These are phyloP conservation scores for Candida vartiovaarae DNA, from an alignment of 805 yeast genomes.

Conservation along the genomic window DNA sequence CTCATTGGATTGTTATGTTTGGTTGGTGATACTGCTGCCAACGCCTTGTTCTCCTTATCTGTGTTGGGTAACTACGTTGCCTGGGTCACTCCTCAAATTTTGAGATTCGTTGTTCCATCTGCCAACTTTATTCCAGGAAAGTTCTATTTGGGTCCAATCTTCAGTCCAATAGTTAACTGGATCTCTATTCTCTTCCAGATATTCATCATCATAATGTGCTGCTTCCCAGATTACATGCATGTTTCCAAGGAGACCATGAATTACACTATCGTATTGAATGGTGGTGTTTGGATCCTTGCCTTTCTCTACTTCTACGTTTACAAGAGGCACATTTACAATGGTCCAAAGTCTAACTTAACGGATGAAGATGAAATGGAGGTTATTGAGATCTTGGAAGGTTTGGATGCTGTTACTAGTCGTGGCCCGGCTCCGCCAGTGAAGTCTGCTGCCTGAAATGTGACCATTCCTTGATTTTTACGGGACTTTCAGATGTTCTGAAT, in stretches of 20 bases:
- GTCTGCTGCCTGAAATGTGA: too few species aligned
- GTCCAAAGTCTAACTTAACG: constrained; percentile 39
- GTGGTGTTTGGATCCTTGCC: constrained; percentile 54
- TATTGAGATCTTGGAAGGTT: not conserved
- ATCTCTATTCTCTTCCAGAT: constrained; percentile 41
- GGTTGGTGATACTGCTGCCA: constrained; percentile 36
- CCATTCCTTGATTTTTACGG: too few species aligned
- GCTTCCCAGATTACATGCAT: constrained; percentile 46
- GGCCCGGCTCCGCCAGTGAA: too few species aligned
- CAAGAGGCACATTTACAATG: constrained; percentile 49
- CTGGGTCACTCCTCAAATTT: constrained; percentile 33
- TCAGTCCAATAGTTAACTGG: constrained; percentile 40
- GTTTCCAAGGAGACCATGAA: constrained; percentile 47
- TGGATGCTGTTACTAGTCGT: too few species aligned
- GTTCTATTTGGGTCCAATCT: constrained; percentile 48
- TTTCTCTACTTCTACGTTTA: constrained; percentile 42
- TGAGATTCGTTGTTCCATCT: constrained; percentile 38
- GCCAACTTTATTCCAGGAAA: constrained; percentile 57
- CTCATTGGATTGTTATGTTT: constrained; percentile 34
- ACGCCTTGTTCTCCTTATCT: constrained; percentile 36
- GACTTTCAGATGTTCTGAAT: too few species aligned
- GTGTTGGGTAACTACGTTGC: constrained; percentile 39
- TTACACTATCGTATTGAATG: constrained; percentile 60
- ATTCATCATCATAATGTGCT: constrained; percentile 47
- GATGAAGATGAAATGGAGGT: constrained; percentile 31